Evolutionary conservation across 2,329 filamentous ascomycete genomes (phyloP).

Genomic region (Hypoxylon sp.): DNA sequence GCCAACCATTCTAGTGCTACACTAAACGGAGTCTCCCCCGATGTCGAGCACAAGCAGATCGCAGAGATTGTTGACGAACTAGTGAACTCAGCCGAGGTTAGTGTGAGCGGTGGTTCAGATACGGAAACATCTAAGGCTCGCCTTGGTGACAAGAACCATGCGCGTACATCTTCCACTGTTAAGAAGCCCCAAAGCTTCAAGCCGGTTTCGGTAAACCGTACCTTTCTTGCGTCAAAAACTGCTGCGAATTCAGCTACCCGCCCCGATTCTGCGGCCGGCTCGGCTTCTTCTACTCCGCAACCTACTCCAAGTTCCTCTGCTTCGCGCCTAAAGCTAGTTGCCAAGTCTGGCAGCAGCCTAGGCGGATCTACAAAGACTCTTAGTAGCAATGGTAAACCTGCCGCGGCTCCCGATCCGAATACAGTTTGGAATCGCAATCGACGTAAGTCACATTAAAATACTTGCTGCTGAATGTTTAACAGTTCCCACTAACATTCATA

Average conservation of each 20-base stretch:
- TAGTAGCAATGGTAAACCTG: constrained; percentile 71
- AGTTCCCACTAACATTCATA: constrained; percentile 47
- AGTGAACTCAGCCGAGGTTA: constrained; percentile 75
- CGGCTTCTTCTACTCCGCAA: constrained; percentile 62
- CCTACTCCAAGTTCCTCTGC: constrained; percentile 65
- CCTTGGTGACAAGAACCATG: constrained; percentile 72
- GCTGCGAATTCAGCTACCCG: constrained; percentile 64
- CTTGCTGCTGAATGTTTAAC: constrained; percentile 25
- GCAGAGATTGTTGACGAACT: constrained; percentile 71
- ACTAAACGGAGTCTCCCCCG: constrained; percentile 68
- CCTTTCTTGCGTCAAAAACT: constrained; percentile 82
- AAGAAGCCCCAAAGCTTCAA: constrained; percentile 88
- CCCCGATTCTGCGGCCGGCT: constrained; percentile 63
- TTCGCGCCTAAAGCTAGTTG: constrained; percentile 80
- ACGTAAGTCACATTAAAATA: constrained; percentile 66
- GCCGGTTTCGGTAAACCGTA: constrained; percentile 87
- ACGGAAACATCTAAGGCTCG: constrained; percentile 76
- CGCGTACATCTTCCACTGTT: constrained; percentile 70
- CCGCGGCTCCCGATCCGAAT: constrained; percentile 76
- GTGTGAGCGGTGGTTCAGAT: constrained; percentile 82
- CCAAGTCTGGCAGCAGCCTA: constrained; percentile 77
- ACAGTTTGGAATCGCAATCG: constrained; percentile 92
- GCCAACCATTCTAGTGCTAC: constrained; percentile 60
- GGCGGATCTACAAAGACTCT: constrained; percentile 65
- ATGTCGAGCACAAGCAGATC: constrained; percentile 71